phyloP scores from a whole-genome alignment of 345 rosid species.

The Linum usitatissimum region DNA sequence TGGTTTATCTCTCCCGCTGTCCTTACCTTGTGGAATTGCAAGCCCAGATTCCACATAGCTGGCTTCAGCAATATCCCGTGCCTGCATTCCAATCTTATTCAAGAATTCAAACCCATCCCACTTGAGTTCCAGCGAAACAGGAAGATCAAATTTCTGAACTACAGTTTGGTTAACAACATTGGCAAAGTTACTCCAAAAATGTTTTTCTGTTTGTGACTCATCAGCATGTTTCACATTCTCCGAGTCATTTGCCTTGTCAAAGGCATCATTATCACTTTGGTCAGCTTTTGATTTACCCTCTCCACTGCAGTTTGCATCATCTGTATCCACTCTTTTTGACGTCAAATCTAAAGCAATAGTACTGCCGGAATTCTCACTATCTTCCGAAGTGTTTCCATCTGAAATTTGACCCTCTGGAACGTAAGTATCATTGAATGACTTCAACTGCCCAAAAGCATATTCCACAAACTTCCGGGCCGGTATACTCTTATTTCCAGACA shows the following conservation, averaged over 20 bases:
- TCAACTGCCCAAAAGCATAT: conserved; percentile 77
- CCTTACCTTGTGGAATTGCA: conserved; percentile 45
- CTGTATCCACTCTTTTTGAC: conserved; percentile 18
- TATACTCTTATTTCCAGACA: conserved; percentile 55
- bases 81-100: conserved; percentile 58
- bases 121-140: conserved; percentile 51
- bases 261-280: conserved; percentile 15
- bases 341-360: conserved; percentile 23
- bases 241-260: conserved; percentile 14
- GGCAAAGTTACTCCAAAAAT: conserved; percentile 62
- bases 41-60: conserved; percentile 79
- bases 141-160: conserved; percentile 58
- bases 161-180: conserved; percentile 50
- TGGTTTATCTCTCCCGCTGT: conserved; percentile 29
- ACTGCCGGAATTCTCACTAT: conserved; percentile 14
- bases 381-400: conserved; percentile 24
- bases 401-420: conserved; percentile 25
- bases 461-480: conserved; percentile 84
- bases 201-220: conserved; percentile 33
- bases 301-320: conserved; percentile 14
- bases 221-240: conserved; percentile 23
- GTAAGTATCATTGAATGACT: conserved; percentile 53
- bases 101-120: conserved; percentile 70
- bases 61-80: conserved; percentile 63
- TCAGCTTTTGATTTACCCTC: conserved; percentile 16